Evolutionary conservation across 177 flowering plant species (phyloP).

Genomic region (Vitis hybrid): DNA sequence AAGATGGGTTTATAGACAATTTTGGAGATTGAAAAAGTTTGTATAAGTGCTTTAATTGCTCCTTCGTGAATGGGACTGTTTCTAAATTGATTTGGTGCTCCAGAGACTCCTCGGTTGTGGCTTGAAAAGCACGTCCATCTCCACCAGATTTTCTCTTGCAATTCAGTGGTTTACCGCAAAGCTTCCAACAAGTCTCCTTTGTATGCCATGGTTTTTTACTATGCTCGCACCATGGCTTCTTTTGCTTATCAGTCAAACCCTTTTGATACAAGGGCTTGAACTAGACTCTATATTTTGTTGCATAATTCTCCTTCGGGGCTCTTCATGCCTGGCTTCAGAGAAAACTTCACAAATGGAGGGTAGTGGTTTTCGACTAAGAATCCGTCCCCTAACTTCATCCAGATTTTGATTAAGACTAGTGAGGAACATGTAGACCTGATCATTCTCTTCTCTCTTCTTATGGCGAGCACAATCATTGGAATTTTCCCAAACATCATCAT

Average conservation of each 20-base stretch:
- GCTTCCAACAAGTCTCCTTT: background rate
- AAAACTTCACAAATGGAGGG: background rate
- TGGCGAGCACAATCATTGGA: background rate
- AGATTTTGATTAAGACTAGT: too few relatives aligned
- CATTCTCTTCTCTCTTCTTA: background rate
- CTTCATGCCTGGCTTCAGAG: background rate
- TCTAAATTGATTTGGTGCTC: background rate
- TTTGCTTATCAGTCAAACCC: background rate
- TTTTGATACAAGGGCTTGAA: background rate
- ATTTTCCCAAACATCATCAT: slow-evolving; percentile 6
- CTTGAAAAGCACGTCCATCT: background rate
- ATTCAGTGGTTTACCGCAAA: background rate
- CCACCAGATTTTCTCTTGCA: background rate
- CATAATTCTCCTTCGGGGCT: background rate
- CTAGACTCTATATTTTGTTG: too few relatives aligned
- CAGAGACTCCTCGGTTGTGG: background rate
- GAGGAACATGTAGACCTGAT: too few relatives aligned
- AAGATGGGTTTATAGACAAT: background rate
- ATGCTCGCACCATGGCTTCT: background rate
- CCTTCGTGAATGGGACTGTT: background rate
- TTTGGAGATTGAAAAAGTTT: background rate
- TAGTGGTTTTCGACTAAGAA: too few relatives aligned
- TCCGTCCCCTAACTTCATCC: too few relatives aligned
- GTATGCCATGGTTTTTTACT: slow-evolving; percentile 3
- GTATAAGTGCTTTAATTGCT: background rate